Conservation (phyloP, 1,139 yeast genomes). For the Pichia sp. region DNA sequence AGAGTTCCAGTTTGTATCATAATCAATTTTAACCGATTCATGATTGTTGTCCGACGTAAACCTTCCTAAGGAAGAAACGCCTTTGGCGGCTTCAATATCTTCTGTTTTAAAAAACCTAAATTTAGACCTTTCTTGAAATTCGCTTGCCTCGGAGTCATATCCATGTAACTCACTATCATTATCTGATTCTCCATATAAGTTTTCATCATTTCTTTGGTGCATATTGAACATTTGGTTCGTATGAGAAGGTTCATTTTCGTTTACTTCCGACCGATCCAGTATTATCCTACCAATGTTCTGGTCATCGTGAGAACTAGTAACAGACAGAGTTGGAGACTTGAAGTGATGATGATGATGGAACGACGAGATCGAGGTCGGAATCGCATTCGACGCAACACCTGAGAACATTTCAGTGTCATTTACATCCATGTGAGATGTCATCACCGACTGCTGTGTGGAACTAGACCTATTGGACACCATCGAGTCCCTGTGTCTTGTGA, state of each 20-base stretch:
- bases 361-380: slow-evolving; percentile 86
- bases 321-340: slow-evolving; percentile 24
- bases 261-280: slow-evolving; percentile 1
- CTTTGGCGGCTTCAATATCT: slow-evolving; percentile 82
- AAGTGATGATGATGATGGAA: slow-evolving; percentile 55
- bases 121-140: slow-evolving; percentile 36
- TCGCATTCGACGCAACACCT: slow-evolving; percentile 84
- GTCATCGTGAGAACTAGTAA: slow-evolving; percentile 11
- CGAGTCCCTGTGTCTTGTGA: slow-evolving; percentile 36
- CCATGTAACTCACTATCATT: slow-evolving; percentile 6
- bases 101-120: slow-evolving; percentile 80
- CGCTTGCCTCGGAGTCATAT: slow-evolving; percentile 24
- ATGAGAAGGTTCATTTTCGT: background rate
- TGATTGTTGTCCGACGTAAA: slow-evolving; percentile 34
- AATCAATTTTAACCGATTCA: slow-evolving; percentile 47
- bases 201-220: slow-evolving; percentile 2
- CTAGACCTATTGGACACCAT: slow-evolving; percentile 35
- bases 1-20: slow-evolving; percentile 70
- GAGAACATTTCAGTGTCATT: slow-evolving; percentile 72
- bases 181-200: background rate
- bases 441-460: slow-evolving; percentile 24
- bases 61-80: slow-evolving; percentile 71
- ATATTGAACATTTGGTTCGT: background rate
- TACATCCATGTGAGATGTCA: slow-evolving; percentile 35
- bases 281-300: slow-evolving; percentile 5